A percentile compares a stretch with the other conserved stretches of the same genome.
These are phyloP conservation scores for Baorangia bicolor DNA, from an alignment of 768 basidiomycete species.

Conservation along the genomic window DNA sequence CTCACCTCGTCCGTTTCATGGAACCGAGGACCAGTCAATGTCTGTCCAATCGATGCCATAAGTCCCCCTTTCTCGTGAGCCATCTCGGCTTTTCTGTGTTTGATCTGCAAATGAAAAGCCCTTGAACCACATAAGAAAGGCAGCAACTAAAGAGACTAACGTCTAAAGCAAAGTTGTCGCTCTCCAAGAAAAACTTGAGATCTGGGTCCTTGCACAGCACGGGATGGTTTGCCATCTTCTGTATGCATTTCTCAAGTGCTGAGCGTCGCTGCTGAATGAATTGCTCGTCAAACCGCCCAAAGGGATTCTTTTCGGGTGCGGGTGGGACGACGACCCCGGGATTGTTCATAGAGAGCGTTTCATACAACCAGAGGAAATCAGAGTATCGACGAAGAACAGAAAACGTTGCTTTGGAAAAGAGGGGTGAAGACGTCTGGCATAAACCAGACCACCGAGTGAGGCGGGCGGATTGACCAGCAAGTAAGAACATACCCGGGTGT, in stretches of 20 bases:
- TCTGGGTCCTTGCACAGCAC: constrained; percentile 86
- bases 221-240: constrained; percentile 92
- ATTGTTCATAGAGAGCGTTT: constrained; percentile 83
- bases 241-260: constrained; percentile 86
- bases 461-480: not conserved
- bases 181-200: constrained; percentile 87
- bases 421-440: constrained; percentile 75
- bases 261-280: constrained; percentile 86
- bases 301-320: constrained; percentile 91
- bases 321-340: constrained; percentile 97
- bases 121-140: not conserved
- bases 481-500: constrained; percentile 62
- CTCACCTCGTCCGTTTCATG: constrained; percentile 84
- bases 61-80: constrained; percentile 79
- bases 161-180: constrained; percentile 87
- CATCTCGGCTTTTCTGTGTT: constrained; percentile 78
- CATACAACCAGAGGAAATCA: constrained; percentile 96
- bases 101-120: constrained; percentile 55
- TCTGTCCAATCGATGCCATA: constrained; percentile 80
- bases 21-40: constrained; percentile 76
- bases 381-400: constrained; percentile 97
- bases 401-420: constrained; percentile 80
- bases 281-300: constrained; percentile 89
- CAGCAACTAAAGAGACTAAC: constrained; percentile 45
- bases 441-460: not conserved